These are phyloP conservation scores for Stemphylium vesicarium DNA, from an alignment of 2,329 filamentous ascomycete species.

Conservation along the genomic window DNA sequence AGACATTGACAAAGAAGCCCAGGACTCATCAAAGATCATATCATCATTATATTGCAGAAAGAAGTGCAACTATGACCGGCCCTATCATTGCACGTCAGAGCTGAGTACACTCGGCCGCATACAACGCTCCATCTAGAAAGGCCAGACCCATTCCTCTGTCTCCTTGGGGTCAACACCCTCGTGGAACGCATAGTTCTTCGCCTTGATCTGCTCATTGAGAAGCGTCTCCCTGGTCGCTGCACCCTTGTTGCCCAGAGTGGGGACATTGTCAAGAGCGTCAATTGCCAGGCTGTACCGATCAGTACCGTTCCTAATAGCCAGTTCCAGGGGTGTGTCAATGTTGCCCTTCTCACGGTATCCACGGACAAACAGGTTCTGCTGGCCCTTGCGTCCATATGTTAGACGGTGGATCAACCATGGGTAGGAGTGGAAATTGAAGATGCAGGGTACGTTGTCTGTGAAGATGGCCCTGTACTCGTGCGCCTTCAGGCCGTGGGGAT, in stretches of 20 bases:
- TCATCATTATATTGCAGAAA: background rate
- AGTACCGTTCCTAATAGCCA: conserved; percentile 78
- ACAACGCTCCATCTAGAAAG: conserved; percentile 43
- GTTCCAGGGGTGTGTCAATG: conserved; percentile 79
- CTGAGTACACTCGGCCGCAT: too few species aligned
- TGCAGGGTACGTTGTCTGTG: conserved; percentile 72
- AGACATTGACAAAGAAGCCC: background rate
- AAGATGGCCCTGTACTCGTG: conserved; percentile 72
- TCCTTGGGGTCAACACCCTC: conserved; percentile 74
- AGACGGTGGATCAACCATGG: conserved; percentile 80
- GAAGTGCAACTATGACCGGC: background rate
- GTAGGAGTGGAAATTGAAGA: conserved; percentile 87
- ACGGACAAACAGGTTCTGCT: conserved; percentile 72
- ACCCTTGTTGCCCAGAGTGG: conserved; percentile 66
- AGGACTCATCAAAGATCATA: background rate
- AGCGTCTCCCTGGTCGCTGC: conserved; percentile 68
- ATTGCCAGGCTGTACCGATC: conserved; percentile 80
- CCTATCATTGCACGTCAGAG: background rate
- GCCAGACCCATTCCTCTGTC: conserved; percentile 72
- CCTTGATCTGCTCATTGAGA: conserved; percentile 68
- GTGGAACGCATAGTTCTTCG: conserved; percentile 66
- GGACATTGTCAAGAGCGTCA: conserved; percentile 74
- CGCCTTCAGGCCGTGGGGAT: conserved; percentile 70
- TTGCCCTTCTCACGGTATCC: conserved; percentile 86
- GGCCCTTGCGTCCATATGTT: conserved; percentile 76